Evolutionary conservation across 768 basidiomycete species (phyloP), one percentile per base, ranked within the genome.

Genomic region (Tricholoma flavovirens): DNA sequence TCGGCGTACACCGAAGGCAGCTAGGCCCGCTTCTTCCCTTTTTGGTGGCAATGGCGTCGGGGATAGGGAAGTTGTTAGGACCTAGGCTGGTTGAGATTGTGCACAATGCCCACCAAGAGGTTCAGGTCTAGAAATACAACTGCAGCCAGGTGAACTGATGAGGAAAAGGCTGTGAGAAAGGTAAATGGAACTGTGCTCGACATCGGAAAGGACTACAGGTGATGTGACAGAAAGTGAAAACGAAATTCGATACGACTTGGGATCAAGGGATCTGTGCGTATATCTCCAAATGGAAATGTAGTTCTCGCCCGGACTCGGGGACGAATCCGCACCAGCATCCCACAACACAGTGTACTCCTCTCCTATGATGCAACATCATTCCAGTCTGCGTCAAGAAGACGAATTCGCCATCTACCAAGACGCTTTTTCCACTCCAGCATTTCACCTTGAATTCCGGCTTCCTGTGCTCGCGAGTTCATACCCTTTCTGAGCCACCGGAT

Each of bases 401-500:
- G 75, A 48, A 93, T 78, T 1, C 80, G 75, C 62, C 79, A 74
- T 54, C 82, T 74, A 10, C 71, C 72, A 30, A 93, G 73, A 52
- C 85, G 78, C 48, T 80, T 76, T 57, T 77, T 77, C 90, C 90
- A 93, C 55, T 83, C 80, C 59, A 76, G 73, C 82, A 93, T 85
- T 66, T 90, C 87, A 42, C 89, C 90, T 69, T 91, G 90, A 12
- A 90, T 79, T 7, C 90, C 90, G 6, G 90, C 80, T 59, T 79
- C 83, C 60, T 81, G 83, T 22, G 90, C 90, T 56, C 78, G 75
- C 0, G 70, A 71, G 7, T 78, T 83, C 68, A 91, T 78, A 0
- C 88, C 90, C 51, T 77, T 78, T 53, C 84, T 72, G 33, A 92
- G 69, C 88, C 90, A 92, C 30, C 82, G 81, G 15, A 89, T 77